Percentiles rank a stretch among this genome's conserved stretches.
These are phyloP conservation scores for Phytophthora pinifolia DNA, from an alignment of 352 stramenopile genomes.

Conservation along the genomic window DNA sequence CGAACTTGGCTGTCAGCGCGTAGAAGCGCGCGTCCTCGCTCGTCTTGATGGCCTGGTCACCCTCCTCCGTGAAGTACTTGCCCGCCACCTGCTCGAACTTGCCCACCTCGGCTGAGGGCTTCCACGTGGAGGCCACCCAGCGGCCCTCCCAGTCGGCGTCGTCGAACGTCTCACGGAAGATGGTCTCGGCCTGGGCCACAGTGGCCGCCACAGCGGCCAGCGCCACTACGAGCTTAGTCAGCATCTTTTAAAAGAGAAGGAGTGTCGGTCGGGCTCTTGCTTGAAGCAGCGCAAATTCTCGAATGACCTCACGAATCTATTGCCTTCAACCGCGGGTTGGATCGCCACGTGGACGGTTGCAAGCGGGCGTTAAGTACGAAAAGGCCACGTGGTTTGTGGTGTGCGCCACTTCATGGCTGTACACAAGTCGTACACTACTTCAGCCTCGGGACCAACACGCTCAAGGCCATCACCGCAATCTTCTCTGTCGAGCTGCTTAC, in stretches of 20 bases:
- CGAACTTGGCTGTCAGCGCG: constrained; percentile 93
- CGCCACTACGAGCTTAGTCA: constrained; percentile 67
- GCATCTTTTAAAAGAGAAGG: constrained; percentile 31
- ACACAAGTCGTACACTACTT: constrained; percentile 24
- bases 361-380: constrained; percentile 15
- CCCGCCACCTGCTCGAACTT: constrained; percentile 94
- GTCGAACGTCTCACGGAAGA: constrained; percentile 95
- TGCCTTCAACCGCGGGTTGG: constrained; percentile 9
- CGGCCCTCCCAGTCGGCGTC: constrained; percentile 74
- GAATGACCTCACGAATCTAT: constrained; percentile 16
- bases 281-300: constrained; percentile 32
- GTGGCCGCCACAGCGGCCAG: constrained; percentile 47
- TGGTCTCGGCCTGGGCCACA: constrained; percentile 76
- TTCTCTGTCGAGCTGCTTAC: too few species aligned
- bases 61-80: constrained; percentile 89
- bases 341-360: constrained; percentile 32
- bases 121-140: constrained; percentile 95
- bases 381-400: constrained; percentile 14
- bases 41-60: constrained; percentile 95
- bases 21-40: constrained; percentile 97
- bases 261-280: constrained; percentile 25
- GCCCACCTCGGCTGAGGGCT: constrained; percentile 92
- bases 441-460: constrained; percentile 8
- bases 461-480: too few species aligned
- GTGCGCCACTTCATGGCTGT: neutral